Evolutionary conservation across 2,329 filamentous ascomycete genomes (phyloP), one percentile per base, ranked within the genome.

Genomic region (Diaporthe amygdali): DNA sequence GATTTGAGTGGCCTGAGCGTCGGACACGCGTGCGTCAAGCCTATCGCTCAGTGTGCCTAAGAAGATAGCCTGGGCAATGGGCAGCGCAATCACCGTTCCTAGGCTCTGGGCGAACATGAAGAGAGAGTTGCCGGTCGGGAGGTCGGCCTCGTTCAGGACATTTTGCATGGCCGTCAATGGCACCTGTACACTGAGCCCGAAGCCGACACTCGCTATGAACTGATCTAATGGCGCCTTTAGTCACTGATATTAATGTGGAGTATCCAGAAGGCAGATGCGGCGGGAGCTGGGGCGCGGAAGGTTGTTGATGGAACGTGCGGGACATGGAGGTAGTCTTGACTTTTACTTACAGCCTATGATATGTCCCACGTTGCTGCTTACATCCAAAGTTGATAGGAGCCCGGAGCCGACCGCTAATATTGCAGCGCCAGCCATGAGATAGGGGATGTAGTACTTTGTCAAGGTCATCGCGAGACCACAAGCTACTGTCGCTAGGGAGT

Each of bases 111-210:
- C 27, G n/a, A 63, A 63, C 56, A 63, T 63, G 41, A 63, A 63
- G 12, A 63, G 56, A 7, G 56, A 46, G 10, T 63, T 63, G 5
- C 56, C 56, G 27, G 56, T 63, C 0, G 56, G 56, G 6, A 47
- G 6, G 12, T 63, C 56, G 27, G 56, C 41, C 30, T 63, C 41
- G 41, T 34, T 63, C 39, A 56, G 37, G 68, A 70, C 59, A 37
- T 66, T 70, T 30, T 71, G 70, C 44, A 69, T 56, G 6, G 70
- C 70, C 14, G 68, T 54, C 8, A 69, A 20, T 2, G 66, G 63
- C 15, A 68, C 41, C 46, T 69, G 66, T n/a, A 68, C 70, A 15
- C 59, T 47, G 14, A 69, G n/a, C 0, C 70, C 70, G 41, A 71
- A 68, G 2, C 70, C 70, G 2, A 68, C 41, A 6, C 70, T 66